phyloP scores from a whole-genome alignment of 805 yeast genomes.

The Spathaspora sp. region DNA sequence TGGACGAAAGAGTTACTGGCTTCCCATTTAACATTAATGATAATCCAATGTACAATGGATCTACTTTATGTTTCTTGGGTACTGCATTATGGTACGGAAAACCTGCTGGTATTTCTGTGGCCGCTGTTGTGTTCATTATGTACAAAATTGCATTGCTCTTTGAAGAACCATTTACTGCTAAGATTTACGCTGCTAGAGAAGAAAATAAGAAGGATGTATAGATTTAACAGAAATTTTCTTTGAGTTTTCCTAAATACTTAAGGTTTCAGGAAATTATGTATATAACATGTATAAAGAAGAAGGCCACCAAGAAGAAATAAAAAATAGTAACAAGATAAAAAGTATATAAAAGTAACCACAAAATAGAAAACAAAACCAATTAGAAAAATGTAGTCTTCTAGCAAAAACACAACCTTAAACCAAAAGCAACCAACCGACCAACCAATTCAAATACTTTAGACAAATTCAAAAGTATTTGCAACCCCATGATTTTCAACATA shows the following conservation, averaged over 20 bases:
- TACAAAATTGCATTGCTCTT: conserved; percentile 79
- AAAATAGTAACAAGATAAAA: not conserved
- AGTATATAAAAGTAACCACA: conserved; percentile 1
- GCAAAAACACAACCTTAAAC: not conserved
- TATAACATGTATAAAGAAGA: not conserved
- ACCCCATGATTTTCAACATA: conserved; percentile 49
- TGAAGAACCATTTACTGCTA: conserved; percentile 95
- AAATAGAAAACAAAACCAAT: not conserved
- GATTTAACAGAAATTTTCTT: not conserved
- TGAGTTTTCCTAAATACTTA: too few species aligned
- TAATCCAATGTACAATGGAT: conserved; percentile 97
- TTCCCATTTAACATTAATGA: conserved; percentile 91
- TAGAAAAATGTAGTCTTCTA: not conserved
- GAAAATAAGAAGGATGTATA: not conserved
- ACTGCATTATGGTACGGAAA: conserved; percentile 84
- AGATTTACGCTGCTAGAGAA: conserved; percentile 77
- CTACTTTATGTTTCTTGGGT: conserved; percentile 84
- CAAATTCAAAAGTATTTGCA: conserved; percentile 7
- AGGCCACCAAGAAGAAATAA: not conserved
- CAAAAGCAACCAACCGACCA: not conserved
- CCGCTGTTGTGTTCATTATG: conserved; percentile 73
- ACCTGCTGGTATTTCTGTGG: conserved; percentile 79
- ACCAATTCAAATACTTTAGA: not conserved
- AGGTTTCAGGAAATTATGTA: not conserved
- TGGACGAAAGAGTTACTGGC: conserved; percentile 82